Conservation (phyloP, 1,284 basidiomycete species). For the Boletus putidus region DNA sequence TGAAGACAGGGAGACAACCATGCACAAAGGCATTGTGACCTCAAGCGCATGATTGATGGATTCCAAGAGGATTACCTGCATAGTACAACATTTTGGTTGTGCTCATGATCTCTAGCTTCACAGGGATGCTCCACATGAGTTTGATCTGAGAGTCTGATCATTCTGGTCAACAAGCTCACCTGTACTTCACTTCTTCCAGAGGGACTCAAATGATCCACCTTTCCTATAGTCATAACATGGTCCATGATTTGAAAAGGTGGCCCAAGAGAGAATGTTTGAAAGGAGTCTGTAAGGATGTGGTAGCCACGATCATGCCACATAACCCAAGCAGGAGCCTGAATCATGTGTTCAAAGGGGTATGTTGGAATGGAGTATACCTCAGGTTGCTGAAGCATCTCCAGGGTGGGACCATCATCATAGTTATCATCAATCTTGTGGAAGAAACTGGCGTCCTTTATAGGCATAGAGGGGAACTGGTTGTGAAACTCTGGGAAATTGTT, state of each 20-base stretch:
- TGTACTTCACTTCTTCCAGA: too few relatives aligned
- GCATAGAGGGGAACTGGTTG: neutral
- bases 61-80: neutral
- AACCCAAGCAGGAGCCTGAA: slow-evolving; percentile 3
- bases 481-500: neutral
- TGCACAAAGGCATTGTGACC: slow-evolving; percentile 11
- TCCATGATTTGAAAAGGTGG: neutral
- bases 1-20: neutral
- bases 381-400: slow-evolving; percentile 13
- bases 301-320: slow-evolving; percentile 26
- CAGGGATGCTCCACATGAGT: neutral
- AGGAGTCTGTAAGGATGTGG: neutral
- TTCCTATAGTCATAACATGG: slow-evolving; percentile 12
- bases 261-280: slow-evolving; percentile 24
- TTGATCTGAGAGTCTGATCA: too few relatives aligned
- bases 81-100: slow-evolving; percentile 13
- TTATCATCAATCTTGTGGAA: slow-evolving; percentile 10
- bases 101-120: slow-evolving; percentile 1
- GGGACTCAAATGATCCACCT: neutral
- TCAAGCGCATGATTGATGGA: neutral
- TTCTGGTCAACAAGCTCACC: too few relatives aligned
- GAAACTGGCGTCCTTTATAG: neutral
- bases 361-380: slow-evolving; percentile 9
- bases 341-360: neutral
- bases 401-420: slow-evolving; percentile 14